phyloP scores from a whole-genome alignment of 192 early-diverging fungal genomes.

The Linnemannia zychae region DNA sequence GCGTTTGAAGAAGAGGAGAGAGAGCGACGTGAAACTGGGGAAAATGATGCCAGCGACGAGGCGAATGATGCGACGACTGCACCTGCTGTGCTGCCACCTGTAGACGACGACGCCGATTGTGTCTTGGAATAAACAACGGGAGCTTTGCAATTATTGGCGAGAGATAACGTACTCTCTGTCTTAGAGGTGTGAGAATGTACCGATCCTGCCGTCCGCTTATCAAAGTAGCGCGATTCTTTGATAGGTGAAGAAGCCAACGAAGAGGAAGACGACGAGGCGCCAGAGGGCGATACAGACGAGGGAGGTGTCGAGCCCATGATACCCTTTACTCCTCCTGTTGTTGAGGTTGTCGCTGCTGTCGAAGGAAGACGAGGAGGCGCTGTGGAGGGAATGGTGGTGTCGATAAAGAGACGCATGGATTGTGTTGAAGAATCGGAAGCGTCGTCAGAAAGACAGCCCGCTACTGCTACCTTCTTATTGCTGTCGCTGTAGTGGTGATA shows the following conservation, averaged over 20 bases:
- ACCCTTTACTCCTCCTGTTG: neutral
- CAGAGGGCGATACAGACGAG: neutral
- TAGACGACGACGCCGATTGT: neutral
- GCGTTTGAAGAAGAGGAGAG: no score
- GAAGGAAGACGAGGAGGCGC: neutral
- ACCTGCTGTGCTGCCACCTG: no score
- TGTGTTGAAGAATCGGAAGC: neutral
- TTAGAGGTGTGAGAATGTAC: no score
- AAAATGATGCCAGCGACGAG: no score
- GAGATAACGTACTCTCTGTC: neutral
- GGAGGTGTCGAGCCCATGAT: neutral
- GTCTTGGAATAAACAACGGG: neutral
- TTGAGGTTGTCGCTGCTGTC: neutral
- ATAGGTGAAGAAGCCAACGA: no score
- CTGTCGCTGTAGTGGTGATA: neutral
- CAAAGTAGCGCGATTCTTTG: no score
- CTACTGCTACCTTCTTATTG: neutral
- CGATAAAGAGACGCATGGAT: neutral
- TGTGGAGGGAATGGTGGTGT: neutral
- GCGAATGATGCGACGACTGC: no score
- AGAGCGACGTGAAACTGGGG: no score
- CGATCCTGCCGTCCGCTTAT: no score
- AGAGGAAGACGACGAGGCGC: neutral
- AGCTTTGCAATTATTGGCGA: neutral
- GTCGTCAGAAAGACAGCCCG: neutral